Evolutionary conservation across 2,329 filamentous ascomycete species (phyloP), one percentile per base, ranked within the genome.

Genomic region (Sporothrix inflata): DNA sequence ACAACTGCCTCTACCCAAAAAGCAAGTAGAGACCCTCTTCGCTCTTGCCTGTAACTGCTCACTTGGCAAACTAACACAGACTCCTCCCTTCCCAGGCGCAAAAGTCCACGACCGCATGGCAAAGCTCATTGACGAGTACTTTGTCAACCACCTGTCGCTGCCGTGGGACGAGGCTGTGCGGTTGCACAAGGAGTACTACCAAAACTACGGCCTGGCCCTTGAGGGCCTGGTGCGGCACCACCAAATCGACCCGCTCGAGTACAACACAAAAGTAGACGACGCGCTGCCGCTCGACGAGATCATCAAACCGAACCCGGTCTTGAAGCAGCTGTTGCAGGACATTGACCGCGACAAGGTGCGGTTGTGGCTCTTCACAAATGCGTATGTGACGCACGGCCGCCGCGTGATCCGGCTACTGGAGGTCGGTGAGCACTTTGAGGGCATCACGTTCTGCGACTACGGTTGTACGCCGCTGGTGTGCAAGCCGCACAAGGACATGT

Each of bases 401-500:
- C 85, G 94, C 55, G 96, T 99, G 0, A 89, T 98, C 14, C 89
- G 87, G 73, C 84, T 99, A 24, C 85, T 99, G 1, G 90, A 88
- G 1, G 85, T 99, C 30, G 94, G 97, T 1, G 93, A 97, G 79
- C 83, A 95, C 34, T 99, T 99, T 79, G 95, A 98, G 75, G 96
- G 96, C 8, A 89, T 98, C 74, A 99, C 96, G 0, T 99, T 90
- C 81, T 99, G 97, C 79, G 93, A 99, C 81, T 99, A 99, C 81
- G 86, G 84, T 12, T 83, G 87, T 19, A 84, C 88, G 55, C 91
- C 89, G 6, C 86, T 99, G 74, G 82, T 97, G 63, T 98, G 96
- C 84, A 99, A 99, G 81, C 96, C 96, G 3, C 87, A 92, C 72
- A 85, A 86, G 69, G 89, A 90, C 69, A 96, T 97, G 91, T 99